Evolutionary conservation across 2,329 filamentous ascomycete genomes (phyloP).

Genomic region (Geoglossum cookeanum): DNA sequence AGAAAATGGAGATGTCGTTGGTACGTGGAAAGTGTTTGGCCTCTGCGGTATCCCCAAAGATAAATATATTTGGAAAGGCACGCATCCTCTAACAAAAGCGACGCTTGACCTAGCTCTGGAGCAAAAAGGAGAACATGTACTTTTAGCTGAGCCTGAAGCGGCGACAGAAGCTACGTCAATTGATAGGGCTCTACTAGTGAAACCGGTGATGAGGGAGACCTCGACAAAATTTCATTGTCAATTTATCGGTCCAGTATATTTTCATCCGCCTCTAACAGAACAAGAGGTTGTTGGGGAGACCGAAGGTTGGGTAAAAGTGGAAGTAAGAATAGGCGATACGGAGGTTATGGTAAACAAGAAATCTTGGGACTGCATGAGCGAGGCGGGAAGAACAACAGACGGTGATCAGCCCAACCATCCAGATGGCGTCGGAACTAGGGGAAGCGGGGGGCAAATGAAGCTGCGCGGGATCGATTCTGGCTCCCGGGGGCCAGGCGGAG

Average conservation of each 20-base stretch:
- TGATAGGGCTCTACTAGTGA: background rate
- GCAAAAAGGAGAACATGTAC: background rate
- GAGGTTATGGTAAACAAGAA: background rate
- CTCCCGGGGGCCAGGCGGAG: too few species aligned
- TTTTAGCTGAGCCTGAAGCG: background rate
- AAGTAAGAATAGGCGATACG: background rate
- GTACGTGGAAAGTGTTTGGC: background rate
- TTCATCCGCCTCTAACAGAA: background rate
- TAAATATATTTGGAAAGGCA: background rate
- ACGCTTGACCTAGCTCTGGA: background rate
- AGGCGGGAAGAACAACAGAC: background rate
- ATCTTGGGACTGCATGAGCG: background rate
- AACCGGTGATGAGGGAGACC: background rate
- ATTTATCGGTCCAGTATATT: background rate
- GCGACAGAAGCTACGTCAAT: background rate
- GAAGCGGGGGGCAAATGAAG: too few species aligned
- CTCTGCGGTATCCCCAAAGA: background rate
- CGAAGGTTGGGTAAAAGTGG: too few species aligned
- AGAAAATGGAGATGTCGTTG: background rate
- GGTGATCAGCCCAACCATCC: too few species aligned
- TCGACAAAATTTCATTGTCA: background rate
- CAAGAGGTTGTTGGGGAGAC: background rate
- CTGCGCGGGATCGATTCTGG: too few species aligned
- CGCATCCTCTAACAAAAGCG: background rate
- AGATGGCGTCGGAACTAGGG: too few species aligned